Percentiles rank a stretch among this genome's conserved stretches.
Evolutionary conservation across 768 basidiomycete species (phyloP).

Genomic region (Chalciporus chontae): DNA sequence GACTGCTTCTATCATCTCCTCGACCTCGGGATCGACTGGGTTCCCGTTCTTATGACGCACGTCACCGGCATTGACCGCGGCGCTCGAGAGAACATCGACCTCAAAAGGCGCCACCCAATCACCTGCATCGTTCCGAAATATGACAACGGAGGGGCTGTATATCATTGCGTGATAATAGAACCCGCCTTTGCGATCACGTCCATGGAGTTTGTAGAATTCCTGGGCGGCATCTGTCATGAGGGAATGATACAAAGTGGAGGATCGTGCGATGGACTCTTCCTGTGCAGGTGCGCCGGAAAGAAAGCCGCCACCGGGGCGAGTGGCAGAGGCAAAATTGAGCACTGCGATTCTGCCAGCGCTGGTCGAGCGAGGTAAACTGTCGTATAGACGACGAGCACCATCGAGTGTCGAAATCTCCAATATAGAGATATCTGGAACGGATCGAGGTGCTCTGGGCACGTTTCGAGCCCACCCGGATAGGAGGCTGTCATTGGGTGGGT

Average conservation of each 20-base stretch:
- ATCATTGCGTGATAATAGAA: constrained; percentile 81
- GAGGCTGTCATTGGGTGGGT: constrained; percentile 42
- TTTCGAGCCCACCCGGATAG: constrained; percentile 45
- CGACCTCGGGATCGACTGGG: constrained; percentile 18
- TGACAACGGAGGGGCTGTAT: constrained; percentile 58
- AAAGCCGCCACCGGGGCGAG: constrained; percentile 75
- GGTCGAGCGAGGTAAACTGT: constrained; percentile 12
- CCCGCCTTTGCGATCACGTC: constrained; percentile 42
- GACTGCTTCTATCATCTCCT: constrained; percentile 41
- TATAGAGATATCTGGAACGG: constrained; percentile 40
- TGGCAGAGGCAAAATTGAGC: constrained; percentile 76
- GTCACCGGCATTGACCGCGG: constrained; percentile 71
- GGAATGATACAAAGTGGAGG: constrained; percentile 65
- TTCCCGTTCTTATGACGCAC: constrained; percentile 31
- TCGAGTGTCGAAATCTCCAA: constrained; percentile 63
- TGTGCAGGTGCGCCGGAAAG: constrained; percentile 70
- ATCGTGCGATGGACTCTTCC: constrained; percentile 77
- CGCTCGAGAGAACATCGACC: constrained; percentile 65
- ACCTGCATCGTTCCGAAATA: constrained; percentile 65
- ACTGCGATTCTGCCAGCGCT: constrained; percentile 46
- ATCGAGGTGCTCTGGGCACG: constrained; percentile 5
- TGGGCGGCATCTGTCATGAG: constrained; percentile 53
- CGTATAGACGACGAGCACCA: constrained; percentile 45
- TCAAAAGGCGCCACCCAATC: constrained; percentile 52
- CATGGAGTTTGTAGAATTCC: constrained; percentile 63